Conservation (phyloP, 805 yeast species). For the Geotrichum ghanense region DNA sequence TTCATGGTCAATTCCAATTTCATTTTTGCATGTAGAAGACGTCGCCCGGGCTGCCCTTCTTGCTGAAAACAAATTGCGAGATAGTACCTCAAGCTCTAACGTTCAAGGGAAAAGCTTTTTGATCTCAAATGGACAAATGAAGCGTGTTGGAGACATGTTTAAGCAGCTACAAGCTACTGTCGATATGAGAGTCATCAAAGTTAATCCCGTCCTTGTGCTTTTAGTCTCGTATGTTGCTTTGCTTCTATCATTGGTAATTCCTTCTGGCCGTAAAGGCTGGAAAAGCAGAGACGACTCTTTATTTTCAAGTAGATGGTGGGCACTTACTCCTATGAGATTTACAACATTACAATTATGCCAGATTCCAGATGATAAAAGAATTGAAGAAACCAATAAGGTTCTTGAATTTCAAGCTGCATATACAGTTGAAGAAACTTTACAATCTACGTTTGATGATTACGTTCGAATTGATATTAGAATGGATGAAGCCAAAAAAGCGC, state of each 20-base stretch:
- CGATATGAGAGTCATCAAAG: slow-evolving; percentile 7
- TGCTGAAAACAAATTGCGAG: slow-evolving; percentile 17
- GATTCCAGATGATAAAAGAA: slow-evolving; percentile 14
- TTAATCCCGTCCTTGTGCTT: slow-evolving; percentile 17
- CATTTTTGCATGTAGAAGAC: slow-evolving; percentile 25
- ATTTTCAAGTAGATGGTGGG: slow-evolving; percentile 10
- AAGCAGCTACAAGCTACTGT: slow-evolving; percentile 10
- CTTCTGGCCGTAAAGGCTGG: slow-evolving; percentile 8
- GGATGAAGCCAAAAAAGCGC: neutral
- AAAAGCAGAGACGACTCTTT: slow-evolving; percentile 3
- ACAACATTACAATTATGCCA: slow-evolving; percentile 18
- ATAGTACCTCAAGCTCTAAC: slow-evolving; percentile 12
- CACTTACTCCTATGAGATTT: slow-evolving; percentile 19
- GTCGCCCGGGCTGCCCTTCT: slow-evolving; percentile 34
- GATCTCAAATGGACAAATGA: slow-evolving; percentile 13
- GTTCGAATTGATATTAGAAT: neutral
- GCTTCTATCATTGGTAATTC: slow-evolving; percentile 7
- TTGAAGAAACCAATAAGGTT: slow-evolving; percentile 10
- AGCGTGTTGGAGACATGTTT: slow-evolving; percentile 16
- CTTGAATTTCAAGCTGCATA: slow-evolving; percentile 10
- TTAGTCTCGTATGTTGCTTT: slow-evolving; percentile 8
- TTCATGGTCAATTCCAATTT: slow-evolving; percentile 16
- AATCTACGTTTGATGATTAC: neutral
- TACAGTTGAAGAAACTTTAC: neutral
- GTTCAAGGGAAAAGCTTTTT: slow-evolving; percentile 11